phyloP scores from a whole-genome alignment of 1,284 basidiomycete genomes.

The Coriolopsis trogii region DNA sequence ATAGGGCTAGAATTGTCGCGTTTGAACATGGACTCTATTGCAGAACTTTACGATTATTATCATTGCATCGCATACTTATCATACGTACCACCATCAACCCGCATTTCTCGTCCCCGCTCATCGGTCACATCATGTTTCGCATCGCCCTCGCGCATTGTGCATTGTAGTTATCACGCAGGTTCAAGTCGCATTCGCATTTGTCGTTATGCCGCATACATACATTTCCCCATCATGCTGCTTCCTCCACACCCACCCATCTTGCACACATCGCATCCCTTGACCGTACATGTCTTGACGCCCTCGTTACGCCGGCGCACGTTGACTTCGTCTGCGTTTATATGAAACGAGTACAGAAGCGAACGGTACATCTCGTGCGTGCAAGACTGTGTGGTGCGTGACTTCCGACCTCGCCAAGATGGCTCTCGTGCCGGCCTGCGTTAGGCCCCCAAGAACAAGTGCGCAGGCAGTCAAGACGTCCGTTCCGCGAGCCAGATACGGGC shows the following conservation, averaged over 20 bases:
- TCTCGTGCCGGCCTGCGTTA: too few species aligned
- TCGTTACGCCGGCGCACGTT: too few species aligned
- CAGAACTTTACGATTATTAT: conserved; percentile 25
- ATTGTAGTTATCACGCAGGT: conserved; percentile 21
- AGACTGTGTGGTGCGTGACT: too few species aligned
- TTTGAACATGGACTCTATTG: conserved; percentile 18
- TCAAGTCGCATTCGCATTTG: conserved; percentile 10
- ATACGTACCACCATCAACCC: conserved; percentile 14
- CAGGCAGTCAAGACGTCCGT: too few species aligned
- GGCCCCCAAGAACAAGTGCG: too few species aligned
- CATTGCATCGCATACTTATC: conserved; percentile 21
- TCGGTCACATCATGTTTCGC: conserved; percentile 18
- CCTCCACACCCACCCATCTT: not conserved
- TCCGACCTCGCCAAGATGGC: too few species aligned
- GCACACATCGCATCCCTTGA: too few species aligned
- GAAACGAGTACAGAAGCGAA: too few species aligned
- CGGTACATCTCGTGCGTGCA: too few species aligned
- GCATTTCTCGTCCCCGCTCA: conserved; percentile 10
- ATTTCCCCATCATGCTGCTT: conserved; percentile 13
- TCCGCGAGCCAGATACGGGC: too few species aligned
- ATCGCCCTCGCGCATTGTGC: conserved; percentile 13
- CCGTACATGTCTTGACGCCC: too few species aligned
- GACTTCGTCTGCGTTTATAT: too few species aligned
- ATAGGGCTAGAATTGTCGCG: conserved; percentile 16
- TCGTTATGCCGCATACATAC: conserved; percentile 25